Base-by-base conservation (phyloP, 2,329 filamentous ascomycete species). In the Venturiaceae sp. region DNA sequence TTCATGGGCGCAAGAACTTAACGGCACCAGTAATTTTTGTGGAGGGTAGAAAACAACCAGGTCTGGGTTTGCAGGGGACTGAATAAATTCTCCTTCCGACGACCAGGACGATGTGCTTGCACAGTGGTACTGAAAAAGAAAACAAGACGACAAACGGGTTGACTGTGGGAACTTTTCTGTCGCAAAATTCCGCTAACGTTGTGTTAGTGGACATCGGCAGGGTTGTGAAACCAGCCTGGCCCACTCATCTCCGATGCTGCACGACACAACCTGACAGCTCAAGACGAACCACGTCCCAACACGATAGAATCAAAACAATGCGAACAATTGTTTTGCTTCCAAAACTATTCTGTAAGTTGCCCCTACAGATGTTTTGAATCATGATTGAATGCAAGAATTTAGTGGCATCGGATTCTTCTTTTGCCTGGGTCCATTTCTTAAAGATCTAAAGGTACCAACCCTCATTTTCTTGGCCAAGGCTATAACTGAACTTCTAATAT, bases 1-100 rank as follows among this genome's bases (percentile, higher is more conserved):
- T 72, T 3, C 63, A 66, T 44, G 77, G 75, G 1, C 67, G 69
- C 30, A 67, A 74, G 37, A 64, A 68, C 28, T 80, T 78, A 62
- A 63, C 64, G 16, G 67, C 69, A 1, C 69, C 68, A 39, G 59
- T 60, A 9, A 28, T 34, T 21, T 55, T 62, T 28, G 41, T 60
- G 16, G 60, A 61, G 21, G 62, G 61, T 3, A 58, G 28, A 36
- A 53, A 53, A 7, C 57, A 56, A 2, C 55, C 44, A 7, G 61
- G 52, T 3, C 23, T 50, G 26, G 26, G 44, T n/a, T 14, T 63
- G 6, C 62, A 62, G 28, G 55, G 26, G 16, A 58, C 23, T 30
- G 21, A 13, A 7, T n/a, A n/a, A 30, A 30, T 7, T 30, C 21
- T 30, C 44, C 44, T 47, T 30, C 19, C 44, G 9, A 47, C 23